A percentile compares a stretch with the other conserved stretches of the same genome.
These are phyloP conservation scores for Desmodesmus armatus DNA, from an alignment of 139 green algal genomes.

Conservation along the genomic window DNA sequence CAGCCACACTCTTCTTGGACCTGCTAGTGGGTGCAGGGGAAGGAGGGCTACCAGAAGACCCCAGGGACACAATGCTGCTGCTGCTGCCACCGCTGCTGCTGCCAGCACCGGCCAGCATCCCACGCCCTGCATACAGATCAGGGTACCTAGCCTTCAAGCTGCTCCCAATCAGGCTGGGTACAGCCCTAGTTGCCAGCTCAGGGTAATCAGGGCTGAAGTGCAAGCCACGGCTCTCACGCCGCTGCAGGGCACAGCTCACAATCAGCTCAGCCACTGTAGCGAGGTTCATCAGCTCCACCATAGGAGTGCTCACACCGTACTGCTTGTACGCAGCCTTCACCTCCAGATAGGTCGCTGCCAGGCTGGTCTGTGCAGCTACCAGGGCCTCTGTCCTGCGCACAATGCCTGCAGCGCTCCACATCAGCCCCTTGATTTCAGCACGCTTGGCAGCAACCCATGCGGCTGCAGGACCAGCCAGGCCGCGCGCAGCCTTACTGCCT, in stretches of 20 bases:
- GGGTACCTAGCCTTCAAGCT: constrained; percentile 47
- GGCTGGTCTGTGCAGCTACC: constrained; percentile 54
- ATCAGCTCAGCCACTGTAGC: constrained; percentile 87
- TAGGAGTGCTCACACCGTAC: constrained; percentile 66
- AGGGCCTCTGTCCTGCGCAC: constrained; percentile 81
- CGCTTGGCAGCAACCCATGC: constrained; percentile 57
- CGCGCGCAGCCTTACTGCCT: constrained; percentile 21
- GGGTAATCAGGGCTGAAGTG: constrained; percentile 89
- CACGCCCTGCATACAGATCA: constrained; percentile 50
- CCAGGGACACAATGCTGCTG: constrained; percentile 33
- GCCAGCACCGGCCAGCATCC: no score
- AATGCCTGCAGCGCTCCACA: constrained; percentile 95
- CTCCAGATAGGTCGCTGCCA: constrained; percentile 74
- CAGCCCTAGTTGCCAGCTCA: constrained; percentile 41
- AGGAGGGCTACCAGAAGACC: neutral
- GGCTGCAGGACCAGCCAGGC: constrained; percentile 8
- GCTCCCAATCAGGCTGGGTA: constrained; percentile 69
- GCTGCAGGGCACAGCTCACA: constrained; percentile 82
- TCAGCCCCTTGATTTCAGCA: constrained; percentile 74
- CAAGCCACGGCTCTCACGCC: constrained; percentile 85
- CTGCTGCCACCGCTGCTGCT: constrained; percentile 21
- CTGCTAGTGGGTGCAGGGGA: neutral
- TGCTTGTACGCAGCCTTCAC: constrained; percentile 61
- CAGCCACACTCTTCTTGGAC: constrained; percentile 31
- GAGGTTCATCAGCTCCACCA: constrained; percentile 94